Conservation (phyloP, 805 yeast genomes). For the Wickerhamiella parazyma region DNA sequence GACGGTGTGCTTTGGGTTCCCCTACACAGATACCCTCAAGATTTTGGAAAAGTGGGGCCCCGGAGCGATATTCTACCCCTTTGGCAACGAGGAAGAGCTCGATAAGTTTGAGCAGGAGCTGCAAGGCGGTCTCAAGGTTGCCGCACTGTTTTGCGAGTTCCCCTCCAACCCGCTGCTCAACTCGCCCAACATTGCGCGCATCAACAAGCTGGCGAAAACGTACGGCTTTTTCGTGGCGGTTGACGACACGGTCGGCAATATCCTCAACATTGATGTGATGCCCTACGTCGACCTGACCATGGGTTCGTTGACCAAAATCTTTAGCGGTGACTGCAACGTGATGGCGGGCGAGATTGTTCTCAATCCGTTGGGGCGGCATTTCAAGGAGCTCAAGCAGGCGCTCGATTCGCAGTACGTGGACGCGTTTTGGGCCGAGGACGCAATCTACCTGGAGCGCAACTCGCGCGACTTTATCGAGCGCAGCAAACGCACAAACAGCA, state of each 20-base stretch:
- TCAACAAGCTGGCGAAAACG: constrained; percentile 51
- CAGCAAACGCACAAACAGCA: constrained; percentile 31
- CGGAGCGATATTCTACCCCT: constrained; percentile 74
- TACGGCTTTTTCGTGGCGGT: constrained; percentile 68
- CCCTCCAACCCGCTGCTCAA: constrained; percentile 89
- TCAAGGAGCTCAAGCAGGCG: constrained; percentile 35
- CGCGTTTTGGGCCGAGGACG: constrained; percentile 85
- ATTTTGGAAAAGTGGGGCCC: constrained; percentile 82
- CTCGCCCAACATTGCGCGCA: constrained; percentile 61
- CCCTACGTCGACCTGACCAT: constrained; percentile 79
- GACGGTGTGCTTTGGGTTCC: constrained; percentile 90
- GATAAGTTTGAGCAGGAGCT: constrained; percentile 50
- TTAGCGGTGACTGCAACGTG: constrained; percentile 88
- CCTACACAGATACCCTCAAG: constrained; percentile 85
- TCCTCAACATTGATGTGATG: constrained; percentile 66
- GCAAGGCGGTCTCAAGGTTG: constrained; percentile 46
- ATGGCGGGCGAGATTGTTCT: constrained; percentile 85
- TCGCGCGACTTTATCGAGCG: constrained; percentile 74
- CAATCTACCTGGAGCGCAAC: constrained; percentile 79
- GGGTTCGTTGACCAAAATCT: constrained; percentile 79
- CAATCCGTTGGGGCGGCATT: constrained; percentile 49
- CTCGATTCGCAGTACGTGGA: constrained; percentile 53
- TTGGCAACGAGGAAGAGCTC: constrained; percentile 55
- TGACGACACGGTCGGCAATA: constrained; percentile 92
- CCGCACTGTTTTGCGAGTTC: constrained; percentile 74